Evolutionary conservation across 495 filamentous ascomycete species (phyloP), one percentile per base, ranked within the genome.

Genomic region (Umbilicaria muhlenbergii): DNA sequence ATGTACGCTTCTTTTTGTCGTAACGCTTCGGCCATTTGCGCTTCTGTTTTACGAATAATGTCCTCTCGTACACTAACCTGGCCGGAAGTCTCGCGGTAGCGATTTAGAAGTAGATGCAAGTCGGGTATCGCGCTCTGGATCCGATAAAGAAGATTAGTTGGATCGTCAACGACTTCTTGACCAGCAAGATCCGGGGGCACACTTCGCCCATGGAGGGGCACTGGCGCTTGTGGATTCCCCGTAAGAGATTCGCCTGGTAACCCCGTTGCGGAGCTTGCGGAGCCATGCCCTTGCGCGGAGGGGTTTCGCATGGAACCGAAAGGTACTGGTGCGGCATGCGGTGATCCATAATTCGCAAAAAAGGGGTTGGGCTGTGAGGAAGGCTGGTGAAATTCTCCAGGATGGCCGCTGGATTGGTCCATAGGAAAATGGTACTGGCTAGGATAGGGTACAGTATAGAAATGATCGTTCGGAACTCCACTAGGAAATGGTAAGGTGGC

Each of bases 1-100:
- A 77, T 69, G 36, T 73, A 69, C 44, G 62, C 68, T 11, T 74
- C 69, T 42, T 73, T 71, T 46, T 66, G 67, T 58, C 66, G 61
- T 24, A 67, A 42, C 2, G 64, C 62, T 38, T 67, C 63, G 31
- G 67, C 66, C 46, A 68, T 63, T 38, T 71, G 67, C 14, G 49
- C 61, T 44, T 66, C 60, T 38, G 69, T 58, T 10, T 68, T 63
- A 41, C 64, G 65, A 31, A 68, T 62, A 40, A 68, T 63, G 11
- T 59, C 57, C 37, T 73, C 68, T 8, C 68, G 60, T 28, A 56
- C 55, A 3, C 58, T 57, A 15, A 73, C 53, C 38, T 61, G 61
- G 43, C 54, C 61, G 32, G 66, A 64, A 2, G 66, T 69, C 37
- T 58, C 61, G 42, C 60, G 66, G 55, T 65, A 72, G 3, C 62